These are phyloP conservation scores for Calophaca sinica DNA, from an alignment of 306 rosid species.

Conservation along the genomic window DNA sequence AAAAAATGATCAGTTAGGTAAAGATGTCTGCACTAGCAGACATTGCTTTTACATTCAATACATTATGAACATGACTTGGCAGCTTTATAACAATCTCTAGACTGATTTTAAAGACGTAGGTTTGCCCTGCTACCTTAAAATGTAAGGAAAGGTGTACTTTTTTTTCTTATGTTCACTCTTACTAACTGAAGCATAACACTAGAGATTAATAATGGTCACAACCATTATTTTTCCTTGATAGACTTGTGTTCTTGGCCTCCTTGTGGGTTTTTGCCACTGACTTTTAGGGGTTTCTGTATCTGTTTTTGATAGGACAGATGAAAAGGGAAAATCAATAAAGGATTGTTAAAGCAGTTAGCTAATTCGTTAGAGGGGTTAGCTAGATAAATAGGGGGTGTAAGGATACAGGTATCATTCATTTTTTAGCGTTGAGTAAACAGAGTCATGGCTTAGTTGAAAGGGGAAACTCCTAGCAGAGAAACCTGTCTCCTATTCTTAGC, in stretches of 20 bases:
- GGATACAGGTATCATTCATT: too few relatives aligned
- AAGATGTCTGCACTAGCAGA: constrained; percentile 32
- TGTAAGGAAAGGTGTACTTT: neutral
- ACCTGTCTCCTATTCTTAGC: neutral
- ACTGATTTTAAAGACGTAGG: constrained; percentile 11
- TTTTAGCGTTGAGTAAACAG: neutral
- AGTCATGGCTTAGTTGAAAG: neutral
- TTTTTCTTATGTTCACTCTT: neutral
- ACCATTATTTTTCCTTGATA: neutral
- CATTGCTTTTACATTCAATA: constrained; percentile 25
- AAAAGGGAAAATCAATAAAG: neutral
- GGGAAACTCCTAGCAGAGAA: neutral
- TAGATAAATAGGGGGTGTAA: too few relatives aligned
- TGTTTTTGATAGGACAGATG: constrained; percentile 6
- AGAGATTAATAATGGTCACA: neutral
- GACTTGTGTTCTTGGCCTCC: neutral
- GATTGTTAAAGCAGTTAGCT: too few relatives aligned
- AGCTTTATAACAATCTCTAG: constrained; percentile 4
- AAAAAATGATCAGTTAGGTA: constrained; percentile 27
- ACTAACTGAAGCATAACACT: constrained; percentile 30
- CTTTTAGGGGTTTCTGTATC: neutral
- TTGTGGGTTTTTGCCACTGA: constrained; percentile 2
- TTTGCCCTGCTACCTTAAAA: constrained; percentile 15
- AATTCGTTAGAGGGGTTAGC: neutral
- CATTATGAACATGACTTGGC: neutral